Evolutionary conservation across 2,329 filamentous ascomycete species (phyloP).

Genomic region (Sporothrix pallida): DNA sequence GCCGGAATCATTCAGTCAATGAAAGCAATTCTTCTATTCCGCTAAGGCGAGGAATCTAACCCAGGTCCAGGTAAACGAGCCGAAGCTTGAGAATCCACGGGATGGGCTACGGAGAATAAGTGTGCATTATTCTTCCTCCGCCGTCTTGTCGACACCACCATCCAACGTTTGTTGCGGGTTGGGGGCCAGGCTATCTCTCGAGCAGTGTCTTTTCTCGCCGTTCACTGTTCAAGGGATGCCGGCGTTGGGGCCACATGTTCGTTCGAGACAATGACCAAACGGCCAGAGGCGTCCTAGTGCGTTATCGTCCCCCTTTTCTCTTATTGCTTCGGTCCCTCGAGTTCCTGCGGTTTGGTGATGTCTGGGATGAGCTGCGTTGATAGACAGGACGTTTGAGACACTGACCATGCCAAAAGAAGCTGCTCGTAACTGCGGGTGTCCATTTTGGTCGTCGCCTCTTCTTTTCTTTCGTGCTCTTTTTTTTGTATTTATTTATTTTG

Average conservation of each 20-base stretch:
- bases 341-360: neutral
- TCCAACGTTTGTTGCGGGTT: constrained; percentile 6
- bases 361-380: neutral
- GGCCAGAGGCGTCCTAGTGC: neutral
- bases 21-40: too few relatives aligned
- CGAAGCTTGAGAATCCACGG: neutral
- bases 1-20: too few relatives aligned
- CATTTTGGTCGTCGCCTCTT: too few relatives aligned
- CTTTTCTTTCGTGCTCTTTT: neutral
- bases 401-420: neutral
- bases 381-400: neutral
- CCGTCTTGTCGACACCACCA: neutral
- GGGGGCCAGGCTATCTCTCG: neutral
- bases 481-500: neutral
- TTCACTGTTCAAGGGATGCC: neutral
- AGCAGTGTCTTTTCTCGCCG: neutral
- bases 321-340: neutral
- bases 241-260: constrained; percentile 1
- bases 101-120: neutral
- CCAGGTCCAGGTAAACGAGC: neutral
- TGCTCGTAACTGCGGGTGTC: constrained; percentile 12
- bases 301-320: neutral
- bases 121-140: neutral
- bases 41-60: too few relatives aligned
- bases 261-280: neutral